Base-by-base conservation (phyloP, 2,329 filamentous ascomycete species). In the Fusarium sp. region DNA sequence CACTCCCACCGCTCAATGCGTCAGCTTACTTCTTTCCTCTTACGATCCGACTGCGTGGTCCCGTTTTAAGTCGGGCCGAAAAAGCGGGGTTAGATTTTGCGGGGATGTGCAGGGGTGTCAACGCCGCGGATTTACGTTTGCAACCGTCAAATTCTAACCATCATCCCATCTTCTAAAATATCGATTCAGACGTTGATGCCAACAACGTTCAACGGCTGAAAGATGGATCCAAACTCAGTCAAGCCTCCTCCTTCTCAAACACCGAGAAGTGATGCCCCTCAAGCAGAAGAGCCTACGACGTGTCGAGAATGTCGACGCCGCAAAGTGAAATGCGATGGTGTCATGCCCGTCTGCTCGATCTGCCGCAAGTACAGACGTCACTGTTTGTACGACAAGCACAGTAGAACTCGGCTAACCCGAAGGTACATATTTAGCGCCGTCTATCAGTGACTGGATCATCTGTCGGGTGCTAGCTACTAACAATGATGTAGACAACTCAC, bases 231-330 rank as follows among this genome's bases (percentile, higher is more conserved):
- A 7, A 67, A 37, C 9, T 5, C 37, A 23, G 13, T 18, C 37
- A 68, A 68, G 13, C n/a, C 50, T 1, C 15, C 48, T 32, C 33
- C 55, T 11, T 20, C 63, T 26, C 64, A 67, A 56, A 26, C 52
- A 12, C 54, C 62, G 6, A 61, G 55, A n/a, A 57, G 23, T 30
- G 63, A 56, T 27, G 30, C 61, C 6, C 26, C 60, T 11, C 48
- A 52, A 26, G 35, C 67, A 32, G 67, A 70, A 40, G 67, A 70
- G 38, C 56, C 67, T 5, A 66, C 67, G 10, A 53, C 67, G 14
- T 70, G 67, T 33, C 67, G 67, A 49, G 67, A 70, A 70, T 70
- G 67, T 30, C 66, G 66, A n/a, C 66, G 67, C 1, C 67, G 67
- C 17, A 70, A 66, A 54, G 60, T 70, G 30, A 70, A 70, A 54